Evolutionary conservation across 306 rosid species (phyloP).

Genomic region (Albizia julibrissin): DNA sequence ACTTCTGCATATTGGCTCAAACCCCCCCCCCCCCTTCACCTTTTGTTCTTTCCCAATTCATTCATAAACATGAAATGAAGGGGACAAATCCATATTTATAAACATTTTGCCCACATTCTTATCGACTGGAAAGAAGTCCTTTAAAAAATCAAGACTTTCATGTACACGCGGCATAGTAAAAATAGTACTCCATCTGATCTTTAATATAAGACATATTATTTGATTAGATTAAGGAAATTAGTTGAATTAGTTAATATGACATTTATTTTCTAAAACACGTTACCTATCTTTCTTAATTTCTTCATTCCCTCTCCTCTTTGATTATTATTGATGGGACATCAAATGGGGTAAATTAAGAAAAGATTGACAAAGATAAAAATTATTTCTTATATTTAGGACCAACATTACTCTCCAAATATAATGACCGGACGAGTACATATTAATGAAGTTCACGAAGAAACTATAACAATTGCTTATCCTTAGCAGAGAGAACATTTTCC

Average conservation of each 20-base stretch:
- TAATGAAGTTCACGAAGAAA: constrained; percentile 20
- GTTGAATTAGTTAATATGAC: too few relatives aligned
- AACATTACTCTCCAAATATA: too few relatives aligned
- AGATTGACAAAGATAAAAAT: too few relatives aligned
- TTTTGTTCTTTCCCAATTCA: not conserved
- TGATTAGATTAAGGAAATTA: too few relatives aligned
- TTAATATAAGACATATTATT: too few relatives aligned
- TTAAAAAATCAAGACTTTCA: not conserved
- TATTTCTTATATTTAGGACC: too few relatives aligned
- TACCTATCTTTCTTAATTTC: too few relatives aligned
- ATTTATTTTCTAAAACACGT: too few relatives aligned
- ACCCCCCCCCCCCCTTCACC: not conserved
- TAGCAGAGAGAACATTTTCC: not conserved
- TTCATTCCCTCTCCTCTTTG: too few relatives aligned
- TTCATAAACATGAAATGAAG: not conserved
- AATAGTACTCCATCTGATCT: not conserved
- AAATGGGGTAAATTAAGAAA: too few relatives aligned
- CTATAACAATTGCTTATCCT: not conserved
- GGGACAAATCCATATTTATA: not conserved
- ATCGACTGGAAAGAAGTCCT: constrained; percentile 21
- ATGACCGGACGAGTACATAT: not conserved
- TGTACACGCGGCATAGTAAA: not conserved
- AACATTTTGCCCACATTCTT: not conserved
- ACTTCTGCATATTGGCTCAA: constrained; percentile 22
- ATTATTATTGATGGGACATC: too few relatives aligned